These are phyloP conservation scores for Penicillium sp. DNA, from an alignment of 2,329 filamentous ascomycete species.

Conservation along the genomic window DNA sequence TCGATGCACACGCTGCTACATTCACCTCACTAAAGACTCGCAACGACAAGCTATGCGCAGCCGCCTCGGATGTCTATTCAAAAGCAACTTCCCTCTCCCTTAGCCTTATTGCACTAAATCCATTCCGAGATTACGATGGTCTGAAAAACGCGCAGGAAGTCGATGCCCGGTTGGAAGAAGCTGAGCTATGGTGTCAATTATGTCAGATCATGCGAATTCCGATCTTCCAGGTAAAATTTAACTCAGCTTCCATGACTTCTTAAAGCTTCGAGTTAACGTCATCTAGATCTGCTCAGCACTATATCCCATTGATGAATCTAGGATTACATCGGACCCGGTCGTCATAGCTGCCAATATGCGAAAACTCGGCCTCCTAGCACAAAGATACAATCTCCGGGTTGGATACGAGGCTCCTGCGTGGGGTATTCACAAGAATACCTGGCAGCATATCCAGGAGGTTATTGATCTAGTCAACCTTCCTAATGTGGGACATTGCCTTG, in stretches of 20 bases:
- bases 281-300: conserved; percentile 7
- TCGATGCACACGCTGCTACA: conserved; percentile 20
- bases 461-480: conserved; percentile 62
- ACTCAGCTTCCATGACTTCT: background rate
- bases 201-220: conserved; percentile 12
- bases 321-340: conserved; percentile 3
- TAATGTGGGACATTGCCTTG: conserved; percentile 74
- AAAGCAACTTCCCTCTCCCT: conserved; percentile 8
- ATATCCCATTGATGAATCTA: conserved; percentile 1
- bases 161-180: conserved; percentile 8
- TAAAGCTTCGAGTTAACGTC: background rate
- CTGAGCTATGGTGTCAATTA: conserved; percentile 15
- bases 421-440: conserved; percentile 67
- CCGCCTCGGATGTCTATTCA: conserved; percentile 11
- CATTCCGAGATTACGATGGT: conserved; percentile 12
- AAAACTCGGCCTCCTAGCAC: conserved; percentile 8
- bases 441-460: conserved; percentile 70
- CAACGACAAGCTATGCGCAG: conserved; percentile 14
- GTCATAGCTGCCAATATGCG: conserved; percentile 7
- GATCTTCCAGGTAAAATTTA: conserved; percentile 12
- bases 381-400: conserved; percentile 34
- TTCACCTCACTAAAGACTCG: conserved; percentile 4
- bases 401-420: conserved; percentile 71
- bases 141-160: conserved; percentile 5
- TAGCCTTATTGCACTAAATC: conserved; percentile 13